Evolutionary conservation across 1,284 basidiomycete species (phyloP).

Genomic region (Gomphus bonarii): DNA sequence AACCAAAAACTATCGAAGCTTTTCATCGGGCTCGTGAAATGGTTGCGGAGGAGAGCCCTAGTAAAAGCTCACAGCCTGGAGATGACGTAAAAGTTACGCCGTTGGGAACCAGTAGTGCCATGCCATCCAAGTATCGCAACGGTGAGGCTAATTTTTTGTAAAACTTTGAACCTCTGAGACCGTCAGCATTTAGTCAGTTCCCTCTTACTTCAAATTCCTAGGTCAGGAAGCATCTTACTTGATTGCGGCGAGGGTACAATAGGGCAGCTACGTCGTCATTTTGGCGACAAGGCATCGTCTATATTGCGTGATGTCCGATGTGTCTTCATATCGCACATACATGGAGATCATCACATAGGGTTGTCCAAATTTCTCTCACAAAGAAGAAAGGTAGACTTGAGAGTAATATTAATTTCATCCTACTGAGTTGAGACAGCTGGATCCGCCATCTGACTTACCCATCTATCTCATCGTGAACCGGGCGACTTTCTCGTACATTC

Average conservation of each 20-base stretch:
- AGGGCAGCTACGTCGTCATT: conserved; percentile 78
- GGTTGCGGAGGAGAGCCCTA: conserved; percentile 10
- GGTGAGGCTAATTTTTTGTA: conserved; percentile 31
- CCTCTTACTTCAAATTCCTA: conserved; percentile 64
- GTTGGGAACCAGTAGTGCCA: conserved; percentile 72
- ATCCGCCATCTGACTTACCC: conserved; percentile 45
- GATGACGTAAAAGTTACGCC: conserved; percentile 66
- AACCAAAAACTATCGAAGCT: conserved; percentile 8
- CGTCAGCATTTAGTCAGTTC: conserved; percentile 49
- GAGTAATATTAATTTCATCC: background rate
- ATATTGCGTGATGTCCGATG: conserved; percentile 65
- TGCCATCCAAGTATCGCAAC: conserved; percentile 79
- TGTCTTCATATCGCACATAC: conserved; percentile 85
- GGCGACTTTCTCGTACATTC: conserved; percentile 48
- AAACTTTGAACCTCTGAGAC: background rate
- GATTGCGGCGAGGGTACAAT: conserved; percentile 90
- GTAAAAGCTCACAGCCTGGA: conserved; percentile 27
- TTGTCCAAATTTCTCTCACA: conserved; percentile 65
- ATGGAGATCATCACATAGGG: conserved; percentile 91
- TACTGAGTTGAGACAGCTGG: conserved; percentile 31
- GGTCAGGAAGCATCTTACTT: conserved; percentile 64
- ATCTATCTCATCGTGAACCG: conserved; percentile 63
- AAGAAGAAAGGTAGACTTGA: conserved; percentile 50
- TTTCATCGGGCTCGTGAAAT: background rate
- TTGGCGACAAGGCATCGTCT: conserved; percentile 48